Percentiles rank a stretch among this genome's conserved stretches.
These are phyloP conservation scores for Lentinula boryana DNA, from an alignment of 768 basidiomycete species.

Conservation along the genomic window DNA sequence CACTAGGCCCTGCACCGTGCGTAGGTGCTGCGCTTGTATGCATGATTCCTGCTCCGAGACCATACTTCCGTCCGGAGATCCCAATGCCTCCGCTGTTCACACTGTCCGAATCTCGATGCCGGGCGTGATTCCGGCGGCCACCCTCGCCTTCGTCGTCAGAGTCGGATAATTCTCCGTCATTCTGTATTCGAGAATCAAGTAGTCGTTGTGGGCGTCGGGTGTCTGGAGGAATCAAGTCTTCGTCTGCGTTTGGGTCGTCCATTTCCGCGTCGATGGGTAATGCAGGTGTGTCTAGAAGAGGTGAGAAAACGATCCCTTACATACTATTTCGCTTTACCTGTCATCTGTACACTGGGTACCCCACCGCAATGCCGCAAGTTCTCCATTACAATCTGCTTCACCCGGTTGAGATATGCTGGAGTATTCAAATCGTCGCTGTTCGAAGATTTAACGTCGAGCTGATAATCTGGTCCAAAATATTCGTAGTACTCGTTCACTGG, in stretches of 20 bases:
- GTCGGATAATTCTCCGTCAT: conserved; percentile 88
- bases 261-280: conserved; percentile 80
- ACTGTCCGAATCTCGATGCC: conserved; percentile 49
- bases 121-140: conserved; percentile 64
- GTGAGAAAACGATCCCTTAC: background rate
- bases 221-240: conserved; percentile 76
- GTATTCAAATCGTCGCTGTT: conserved; percentile 97
- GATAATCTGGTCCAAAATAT: conserved; percentile 97
- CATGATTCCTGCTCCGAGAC: conserved; percentile 68
- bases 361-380: conserved; percentile 81
- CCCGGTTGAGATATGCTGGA: conserved; percentile 85
- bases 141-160: conserved; percentile 98
- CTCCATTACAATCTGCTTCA: conserved; percentile 89
- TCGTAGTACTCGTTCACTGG: conserved; percentile 99
- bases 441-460: conserved; percentile 89
- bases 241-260: conserved; percentile 77
- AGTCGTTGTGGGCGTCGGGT: conserved; percentile 69
- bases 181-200: conserved; percentile 77
- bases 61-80: conserved; percentile 42
- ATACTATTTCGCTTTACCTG: conserved; percentile 41
- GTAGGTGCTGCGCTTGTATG: conserved; percentile 53
- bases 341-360: conserved; percentile 91
- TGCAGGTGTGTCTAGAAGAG: conserved; percentile 66
- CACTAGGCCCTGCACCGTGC: conserved; percentile 75
- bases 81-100: conserved; percentile 22